Percentiles rank a stretch among this genome's conserved stretches.
These are phyloP conservation scores for Vaccinium macrocarpon DNA, from an alignment of 148 eudicot species.

Conservation along the genomic window DNA sequence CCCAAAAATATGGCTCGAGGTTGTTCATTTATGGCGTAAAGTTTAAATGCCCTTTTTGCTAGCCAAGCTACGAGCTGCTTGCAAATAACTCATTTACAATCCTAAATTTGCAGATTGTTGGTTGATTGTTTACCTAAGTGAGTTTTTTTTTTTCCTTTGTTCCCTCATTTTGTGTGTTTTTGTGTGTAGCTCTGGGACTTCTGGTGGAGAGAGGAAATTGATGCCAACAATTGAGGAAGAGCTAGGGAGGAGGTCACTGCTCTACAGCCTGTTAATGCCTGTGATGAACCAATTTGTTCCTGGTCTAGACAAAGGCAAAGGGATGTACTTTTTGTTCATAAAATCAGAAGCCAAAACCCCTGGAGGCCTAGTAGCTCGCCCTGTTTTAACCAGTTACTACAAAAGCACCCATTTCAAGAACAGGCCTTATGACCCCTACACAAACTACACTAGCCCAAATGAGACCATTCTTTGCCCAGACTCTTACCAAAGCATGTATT, in stretches of 20 bases:
- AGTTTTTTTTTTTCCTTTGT: neutral
- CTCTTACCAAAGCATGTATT: constrained; percentile 78
- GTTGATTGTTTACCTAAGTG: neutral
- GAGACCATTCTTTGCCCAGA: constrained; percentile 71
- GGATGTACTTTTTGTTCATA: constrained; percentile 71
- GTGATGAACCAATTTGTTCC: constrained; percentile 77
- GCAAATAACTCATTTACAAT: too few species aligned
- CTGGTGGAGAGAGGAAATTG: constrained; percentile 76
- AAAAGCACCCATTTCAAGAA: constrained; percentile 59
- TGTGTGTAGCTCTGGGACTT: constrained; percentile 63
- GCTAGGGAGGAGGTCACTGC: constrained; percentile 52
- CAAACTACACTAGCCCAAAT: constrained; percentile 79
- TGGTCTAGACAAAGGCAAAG: constrained; percentile 71
- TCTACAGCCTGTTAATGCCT: constrained; percentile 75
- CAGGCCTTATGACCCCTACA: constrained; percentile 64
- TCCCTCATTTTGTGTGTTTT: neutral
- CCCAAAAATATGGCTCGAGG: neutral
- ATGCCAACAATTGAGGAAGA: constrained; percentile 82
- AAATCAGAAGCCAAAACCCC: constrained; percentile 80
- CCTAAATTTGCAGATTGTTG: neutral
- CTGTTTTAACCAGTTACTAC: constrained; percentile 75
- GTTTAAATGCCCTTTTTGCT: too few species aligned
- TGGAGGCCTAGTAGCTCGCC: constrained; percentile 65
- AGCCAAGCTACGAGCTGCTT: too few species aligned
- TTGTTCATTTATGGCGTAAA: too few species aligned